Percentiles rank a stretch among this genome's conserved stretches.
Evolutionary conservation across 2,329 filamentous ascomycete genomes (phyloP).

Genomic region (Talaromyces piceae): DNA sequence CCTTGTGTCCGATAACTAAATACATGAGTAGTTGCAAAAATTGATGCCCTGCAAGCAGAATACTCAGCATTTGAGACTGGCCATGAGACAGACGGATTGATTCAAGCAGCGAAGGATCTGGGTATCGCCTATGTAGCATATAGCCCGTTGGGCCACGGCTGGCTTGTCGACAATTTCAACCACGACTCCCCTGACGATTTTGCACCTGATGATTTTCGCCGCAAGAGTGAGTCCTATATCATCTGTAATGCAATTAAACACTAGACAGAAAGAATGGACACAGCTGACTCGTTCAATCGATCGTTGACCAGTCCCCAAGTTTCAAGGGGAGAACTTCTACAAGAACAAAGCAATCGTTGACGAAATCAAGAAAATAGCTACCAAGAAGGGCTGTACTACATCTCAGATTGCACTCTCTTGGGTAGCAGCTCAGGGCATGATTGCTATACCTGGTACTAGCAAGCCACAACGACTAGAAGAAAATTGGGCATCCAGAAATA

Average conservation of each 20-base stretch:
- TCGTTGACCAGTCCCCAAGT: conserved; percentile 17
- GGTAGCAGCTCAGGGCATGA: conserved; percentile 36
- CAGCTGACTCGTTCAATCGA: too few species aligned
- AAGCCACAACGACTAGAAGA: conserved; percentile 34
- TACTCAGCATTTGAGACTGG: conserved; percentile 40
- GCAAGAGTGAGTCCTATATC: conserved; percentile 22
- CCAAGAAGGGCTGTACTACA: conserved; percentile 25
- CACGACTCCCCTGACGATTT: conserved; percentile 43
- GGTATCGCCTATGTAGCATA: conserved; percentile 40
- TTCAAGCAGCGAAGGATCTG: conserved; percentile 36
- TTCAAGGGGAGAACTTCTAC: conserved; percentile 41
- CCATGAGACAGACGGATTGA: conserved; percentile 35
- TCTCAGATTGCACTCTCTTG: conserved; percentile 35
- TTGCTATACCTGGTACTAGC: conserved; percentile 43
- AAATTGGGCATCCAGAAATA: conserved; percentile 32
- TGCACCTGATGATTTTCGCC: conserved; percentile 34
- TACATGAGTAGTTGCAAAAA: conserved; percentile 34
- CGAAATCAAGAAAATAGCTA: conserved; percentile 36
- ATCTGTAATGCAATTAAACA: neutral
- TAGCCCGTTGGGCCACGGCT: conserved; percentile 42
- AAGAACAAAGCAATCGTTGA: conserved; percentile 37
- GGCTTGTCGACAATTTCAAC: conserved; percentile 40
- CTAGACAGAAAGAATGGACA: neutral
- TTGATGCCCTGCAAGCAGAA: conserved; percentile 42
- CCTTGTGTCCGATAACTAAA: conserved; percentile 9